Conservation (phyloP, 257 asterid species). For the Rubia yunnanensis region DNA sequence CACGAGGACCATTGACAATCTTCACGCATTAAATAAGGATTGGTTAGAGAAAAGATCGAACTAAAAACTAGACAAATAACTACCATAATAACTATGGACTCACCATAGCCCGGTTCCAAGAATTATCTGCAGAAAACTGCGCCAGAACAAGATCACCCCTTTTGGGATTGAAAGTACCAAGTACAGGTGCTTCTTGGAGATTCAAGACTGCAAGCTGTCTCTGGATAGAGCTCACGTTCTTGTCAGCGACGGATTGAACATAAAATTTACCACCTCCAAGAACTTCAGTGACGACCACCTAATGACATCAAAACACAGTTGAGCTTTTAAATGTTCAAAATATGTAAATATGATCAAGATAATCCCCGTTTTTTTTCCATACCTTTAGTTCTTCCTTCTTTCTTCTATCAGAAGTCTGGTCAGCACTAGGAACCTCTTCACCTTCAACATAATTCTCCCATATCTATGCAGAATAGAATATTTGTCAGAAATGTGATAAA, state of each 20-base stretch:
- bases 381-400: slow-evolving; percentile 27
- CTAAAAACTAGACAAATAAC: background rate
- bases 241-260: slow-evolving; percentile 71
- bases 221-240: slow-evolving; percentile 69
- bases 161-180: slow-evolving; percentile 83
- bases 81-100: slow-evolving; percentile 15
- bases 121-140: slow-evolving; percentile 78
- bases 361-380: background rate
- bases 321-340: background rate
- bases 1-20: slow-evolving; percentile 84
- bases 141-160: slow-evolving; percentile 85
- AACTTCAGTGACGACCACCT: slow-evolving; percentile 85
- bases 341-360: background rate
- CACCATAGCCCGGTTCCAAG: slow-evolving; percentile 99
- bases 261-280: slow-evolving; percentile 90
- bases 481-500: background rate
- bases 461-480: slow-evolving; percentile 12
- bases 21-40: slow-evolving; percentile 16
- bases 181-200: slow-evolving; percentile 75
- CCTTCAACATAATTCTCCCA: slow-evolving; percentile 32
- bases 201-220: slow-evolving; percentile 73
- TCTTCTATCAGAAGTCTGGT: slow-evolving; percentile 17
- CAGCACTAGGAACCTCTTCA: slow-evolving; percentile 19
- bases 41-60: background rate
- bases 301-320: slow-evolving; percentile 5